These are phyloP conservation scores for Chlamydomonas asymmetrica DNA, from an alignment of 139 green algal species.

Conservation along the genomic window DNA sequence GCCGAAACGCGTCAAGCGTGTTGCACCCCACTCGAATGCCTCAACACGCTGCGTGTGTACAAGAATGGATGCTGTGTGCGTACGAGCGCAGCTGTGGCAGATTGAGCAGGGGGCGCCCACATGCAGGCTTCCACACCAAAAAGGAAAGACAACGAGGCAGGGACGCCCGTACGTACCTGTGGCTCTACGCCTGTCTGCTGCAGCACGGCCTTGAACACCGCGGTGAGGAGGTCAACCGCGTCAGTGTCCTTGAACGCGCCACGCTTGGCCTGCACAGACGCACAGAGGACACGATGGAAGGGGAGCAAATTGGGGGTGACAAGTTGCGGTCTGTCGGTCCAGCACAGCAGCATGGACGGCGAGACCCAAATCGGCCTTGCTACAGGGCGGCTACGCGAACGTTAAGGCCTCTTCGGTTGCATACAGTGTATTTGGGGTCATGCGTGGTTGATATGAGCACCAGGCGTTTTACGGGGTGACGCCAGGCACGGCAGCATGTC, in stretches of 20 bases:
- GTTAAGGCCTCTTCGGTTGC: background rate
- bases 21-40: no score
- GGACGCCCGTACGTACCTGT: conserved; percentile 34
- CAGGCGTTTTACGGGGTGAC: background rate
- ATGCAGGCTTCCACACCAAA: no score
- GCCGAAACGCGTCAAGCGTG: no score
- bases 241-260: conserved; percentile 91
- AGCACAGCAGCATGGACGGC: background rate
- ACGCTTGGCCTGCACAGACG: conserved; percentile 66
- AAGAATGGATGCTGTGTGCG: no score
- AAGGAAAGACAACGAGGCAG: no score
- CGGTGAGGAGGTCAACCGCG: conserved; percentile 87
- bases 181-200: conserved; percentile 75
- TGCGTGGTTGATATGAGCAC: background rate
- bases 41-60: no score
- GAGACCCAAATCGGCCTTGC: background rate
- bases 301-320: background rate
- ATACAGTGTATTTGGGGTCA: background rate
- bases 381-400: no score
- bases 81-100: no score
- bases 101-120: no score
- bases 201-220: conserved; percentile 82
- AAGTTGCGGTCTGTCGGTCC: background rate
- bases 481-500: no score
- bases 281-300: background rate